Conservation (phyloP, 805 yeast genomes). For the Yarrowia alimentaria region DNA sequence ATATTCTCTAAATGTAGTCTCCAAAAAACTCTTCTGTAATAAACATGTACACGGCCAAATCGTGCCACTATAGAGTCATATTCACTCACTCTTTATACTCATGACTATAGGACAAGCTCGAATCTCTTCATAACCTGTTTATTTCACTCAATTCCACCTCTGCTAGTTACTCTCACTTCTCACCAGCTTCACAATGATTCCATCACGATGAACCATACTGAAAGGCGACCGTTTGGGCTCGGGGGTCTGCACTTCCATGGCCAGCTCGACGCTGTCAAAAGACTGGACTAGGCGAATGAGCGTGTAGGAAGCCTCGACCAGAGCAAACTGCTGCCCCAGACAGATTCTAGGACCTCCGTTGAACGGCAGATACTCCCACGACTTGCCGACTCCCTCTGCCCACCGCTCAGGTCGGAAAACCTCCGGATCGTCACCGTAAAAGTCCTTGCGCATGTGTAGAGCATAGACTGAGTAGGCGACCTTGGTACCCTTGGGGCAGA, state of each 20-base stretch:
- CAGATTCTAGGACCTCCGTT: slow-evolving; percentile 54
- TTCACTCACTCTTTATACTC: too few relatives aligned
- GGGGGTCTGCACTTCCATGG: slow-evolving; percentile 3
- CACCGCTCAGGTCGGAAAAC: slow-evolving; percentile 46
- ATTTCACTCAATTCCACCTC: too few relatives aligned
- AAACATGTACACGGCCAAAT: too few relatives aligned
- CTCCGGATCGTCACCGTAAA: slow-evolving; percentile 46
- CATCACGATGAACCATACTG: slow-evolving; percentile 10
- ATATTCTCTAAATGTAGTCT: too few relatives aligned
- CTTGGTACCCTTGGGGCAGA: slow-evolving; percentile 43
- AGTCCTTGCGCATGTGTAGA: slow-evolving; percentile 43
- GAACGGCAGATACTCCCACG: slow-evolving; percentile 50
- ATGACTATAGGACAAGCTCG: too few relatives aligned
- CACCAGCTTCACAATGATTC: too few relatives aligned
- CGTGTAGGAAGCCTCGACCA: slow-evolving; percentile 48
- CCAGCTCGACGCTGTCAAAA: slow-evolving; percentile 34
- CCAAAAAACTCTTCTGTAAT: too few relatives aligned
- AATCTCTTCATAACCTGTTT: too few relatives aligned
- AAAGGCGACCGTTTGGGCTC: neutral
- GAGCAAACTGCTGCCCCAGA: slow-evolving; percentile 52
- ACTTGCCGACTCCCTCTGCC: slow-evolving; percentile 40
- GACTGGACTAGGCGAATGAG: slow-evolving; percentile 43
- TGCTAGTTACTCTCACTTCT: too few relatives aligned
- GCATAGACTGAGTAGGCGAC: slow-evolving; percentile 43
- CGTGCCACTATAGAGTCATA: too few relatives aligned